A percentile compares a stretch with the other conserved stretches of the same genome.
Evolutionary conservation across 805 yeast species (phyloP).

Genomic region (Scheffersomyces amazonensis): DNA sequence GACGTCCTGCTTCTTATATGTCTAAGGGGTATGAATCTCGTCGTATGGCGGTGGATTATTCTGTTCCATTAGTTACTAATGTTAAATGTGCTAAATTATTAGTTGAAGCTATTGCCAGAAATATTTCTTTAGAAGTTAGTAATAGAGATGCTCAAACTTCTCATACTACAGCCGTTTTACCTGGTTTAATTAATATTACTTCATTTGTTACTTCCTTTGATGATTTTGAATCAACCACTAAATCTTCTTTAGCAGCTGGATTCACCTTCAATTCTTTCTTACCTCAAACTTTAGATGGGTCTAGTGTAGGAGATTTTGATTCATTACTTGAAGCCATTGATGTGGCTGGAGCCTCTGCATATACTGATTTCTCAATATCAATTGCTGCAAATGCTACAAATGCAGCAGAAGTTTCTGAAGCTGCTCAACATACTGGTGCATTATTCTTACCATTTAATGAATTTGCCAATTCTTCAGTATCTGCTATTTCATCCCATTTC

Average conservation of each 20-base stretch:
- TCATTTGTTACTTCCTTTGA: constrained; percentile 72
- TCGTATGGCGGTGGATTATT: constrained; percentile 99
- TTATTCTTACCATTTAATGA: constrained; percentile 79
- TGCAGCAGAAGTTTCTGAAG: constrained; percentile 56
- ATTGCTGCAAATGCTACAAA: constrained; percentile 80
- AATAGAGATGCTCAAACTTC: constrained; percentile 88
- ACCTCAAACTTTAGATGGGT: constrained; percentile 67
- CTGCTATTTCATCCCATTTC: constrained; percentile 77
- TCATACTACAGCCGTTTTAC: constrained; percentile 75
- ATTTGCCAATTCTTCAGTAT: constrained; percentile 63
- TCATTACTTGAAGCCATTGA: constrained; percentile 65
- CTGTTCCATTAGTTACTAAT: constrained; percentile 95
- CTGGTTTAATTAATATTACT: constrained; percentile 83
- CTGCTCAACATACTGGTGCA: constrained; percentile 68
- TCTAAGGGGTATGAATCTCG: constrained; percentile 97
- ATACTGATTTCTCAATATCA: constrained; percentile 78
- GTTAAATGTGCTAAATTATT: constrained; percentile 95
- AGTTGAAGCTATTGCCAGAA: constrained; percentile 88
- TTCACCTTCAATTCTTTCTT: constrained; percentile 81
- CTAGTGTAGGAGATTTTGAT: constrained; percentile 60
- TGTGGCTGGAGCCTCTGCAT: constrained; percentile 55
- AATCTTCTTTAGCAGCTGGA: constrained; percentile 76
- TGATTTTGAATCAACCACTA: constrained; percentile 67
- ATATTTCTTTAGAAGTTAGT: constrained; percentile 62
- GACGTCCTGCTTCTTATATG: constrained; percentile 98